Base-by-base conservation (phyloP, 2,329 filamentous ascomycete species). In the Aureobasidium namibiae region DNA sequence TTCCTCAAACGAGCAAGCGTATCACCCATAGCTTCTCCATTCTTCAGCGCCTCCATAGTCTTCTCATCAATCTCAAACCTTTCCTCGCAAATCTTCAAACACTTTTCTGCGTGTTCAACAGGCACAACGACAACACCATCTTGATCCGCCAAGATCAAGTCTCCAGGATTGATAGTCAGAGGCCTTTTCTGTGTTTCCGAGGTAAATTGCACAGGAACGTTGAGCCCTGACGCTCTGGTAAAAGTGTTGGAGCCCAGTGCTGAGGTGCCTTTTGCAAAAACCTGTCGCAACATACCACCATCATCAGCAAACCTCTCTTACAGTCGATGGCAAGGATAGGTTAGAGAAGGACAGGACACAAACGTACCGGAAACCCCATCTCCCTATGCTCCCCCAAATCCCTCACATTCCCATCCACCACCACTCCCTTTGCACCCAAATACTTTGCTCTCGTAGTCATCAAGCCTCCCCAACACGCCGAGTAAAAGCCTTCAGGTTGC, bases 331-430 rank as follows among this genome's bases (percentile, higher is more conserved):
- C n/a, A n/a, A n/a, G n/a, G n/a, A n/a, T n/a, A 31, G 29, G 5
- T 31, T 34, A 9, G 18, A 26, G 10, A 38, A 24, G 21, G 13
- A 21, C 6, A 34, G 21, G 24, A 29, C 31, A 52, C 38, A 24
- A 33, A 46, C 49, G 39, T 26, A 63, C 62, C 3, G 65, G 62
- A n/a, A 64, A 57, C 1, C 36, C 48, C 52, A 65, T 54, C 13
- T 62, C 64, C 23, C 60, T 60, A 36, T 61, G 56, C 60, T 74
- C 73, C 23, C 68, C 60, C 5, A 75, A 60, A 61, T 74, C 72
- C 14, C 73, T 63, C 61, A 75, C 71, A 11, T 67, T 67, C 7
- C 73, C 73, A 63, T 75, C 73, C 48, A 75, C 67, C 6, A 75
- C 67, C 4, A 73, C 70, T 16, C 73, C 73, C 4, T 66, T 67